Evolutionary conservation across 768 basidiomycete species (phyloP).

Genomic region (Vararia minispora): DNA sequence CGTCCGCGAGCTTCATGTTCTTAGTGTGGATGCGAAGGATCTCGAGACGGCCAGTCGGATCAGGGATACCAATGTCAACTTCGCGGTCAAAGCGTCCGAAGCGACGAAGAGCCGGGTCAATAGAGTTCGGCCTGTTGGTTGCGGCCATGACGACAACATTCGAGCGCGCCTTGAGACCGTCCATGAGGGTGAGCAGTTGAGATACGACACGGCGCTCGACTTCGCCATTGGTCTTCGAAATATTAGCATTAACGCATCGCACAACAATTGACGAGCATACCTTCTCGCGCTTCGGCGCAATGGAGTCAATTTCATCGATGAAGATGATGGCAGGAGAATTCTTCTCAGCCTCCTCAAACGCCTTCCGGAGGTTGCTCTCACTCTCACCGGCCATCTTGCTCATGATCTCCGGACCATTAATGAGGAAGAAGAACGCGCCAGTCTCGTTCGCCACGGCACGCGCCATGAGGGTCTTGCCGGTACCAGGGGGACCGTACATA

Average conservation of each 20-base stretch:
- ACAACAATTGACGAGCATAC: conserved; percentile 28
- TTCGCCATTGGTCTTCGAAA: conserved; percentile 86
- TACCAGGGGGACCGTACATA: conserved; percentile 97
- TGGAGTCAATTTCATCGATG: conserved; percentile 99
- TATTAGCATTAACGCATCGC: background rate
- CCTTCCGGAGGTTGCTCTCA: conserved; percentile 95
- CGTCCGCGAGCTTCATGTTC: conserved; percentile 98
- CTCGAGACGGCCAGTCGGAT: conserved; percentile 97
- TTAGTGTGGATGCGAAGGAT: conserved; percentile 99
- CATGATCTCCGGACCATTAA: conserved; percentile 99
- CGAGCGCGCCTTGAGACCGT: conserved; percentile 95
- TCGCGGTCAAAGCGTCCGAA: conserved; percentile 99
- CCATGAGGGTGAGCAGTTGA: conserved; percentile 97
- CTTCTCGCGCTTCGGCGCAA: conserved; percentile 99
- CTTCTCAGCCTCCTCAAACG: conserved; percentile 99
- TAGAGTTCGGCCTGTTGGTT: conserved; percentile 97
- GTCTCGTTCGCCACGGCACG: conserved; percentile 99
- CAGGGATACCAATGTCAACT: conserved; percentile 98
- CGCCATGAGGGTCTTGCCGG: conserved; percentile 99
- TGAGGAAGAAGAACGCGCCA: conserved; percentile 99
- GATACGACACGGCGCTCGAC: conserved; percentile 99
- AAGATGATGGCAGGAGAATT: conserved; percentile 99
- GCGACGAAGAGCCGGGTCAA: conserved; percentile 96
- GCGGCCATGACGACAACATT: conserved; percentile 99
- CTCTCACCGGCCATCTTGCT: conserved; percentile 99